Conservation (phyloP, 73 alveolate species). For the Durusdinium trenchii region DNA sequence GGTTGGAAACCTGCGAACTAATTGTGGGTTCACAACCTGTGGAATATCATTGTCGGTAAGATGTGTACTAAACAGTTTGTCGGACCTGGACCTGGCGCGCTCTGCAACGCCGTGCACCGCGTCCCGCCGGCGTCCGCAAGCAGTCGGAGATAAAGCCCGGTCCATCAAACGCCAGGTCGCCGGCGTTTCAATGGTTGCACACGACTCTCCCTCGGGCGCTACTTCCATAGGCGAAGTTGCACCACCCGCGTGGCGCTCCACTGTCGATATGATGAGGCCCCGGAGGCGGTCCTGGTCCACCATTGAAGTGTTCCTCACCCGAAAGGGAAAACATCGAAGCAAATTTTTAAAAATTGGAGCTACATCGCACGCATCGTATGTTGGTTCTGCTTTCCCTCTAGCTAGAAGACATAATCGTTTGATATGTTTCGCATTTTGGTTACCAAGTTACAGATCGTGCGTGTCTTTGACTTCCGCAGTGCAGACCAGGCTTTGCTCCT, state of each 20-base stretch:
- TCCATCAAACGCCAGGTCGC: not conserved
- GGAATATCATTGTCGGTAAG: no score
- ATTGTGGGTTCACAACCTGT: no score
- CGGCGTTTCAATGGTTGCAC: conserved; percentile 43
- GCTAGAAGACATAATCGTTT: no score
- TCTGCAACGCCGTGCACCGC: no score
- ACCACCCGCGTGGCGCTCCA: conserved; percentile 13
- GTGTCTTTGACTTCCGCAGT: conserved; percentile 50
- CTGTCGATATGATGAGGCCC: conserved; percentile 45
- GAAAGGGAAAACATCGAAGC: not conserved
- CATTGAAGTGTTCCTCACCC: conserved; percentile 24
- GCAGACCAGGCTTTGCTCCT: not conserved
- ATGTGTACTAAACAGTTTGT: no score
- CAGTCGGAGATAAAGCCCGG: no score
- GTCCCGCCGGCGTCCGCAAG: no score
- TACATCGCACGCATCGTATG: not conserved
- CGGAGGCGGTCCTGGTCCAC: conserved; percentile 55
- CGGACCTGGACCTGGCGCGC: no score
- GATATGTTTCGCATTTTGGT: no score
- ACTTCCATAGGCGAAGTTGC: not conserved
- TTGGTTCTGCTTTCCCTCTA: not conserved
- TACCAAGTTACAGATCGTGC: conserved; percentile 30
- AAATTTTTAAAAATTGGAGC: not conserved
- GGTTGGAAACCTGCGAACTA: no score
- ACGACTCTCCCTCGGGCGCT: not conserved